Base-by-base conservation (phyloP, 495 filamentous ascomycete genomes). In the Penicillium nucicola region DNA sequence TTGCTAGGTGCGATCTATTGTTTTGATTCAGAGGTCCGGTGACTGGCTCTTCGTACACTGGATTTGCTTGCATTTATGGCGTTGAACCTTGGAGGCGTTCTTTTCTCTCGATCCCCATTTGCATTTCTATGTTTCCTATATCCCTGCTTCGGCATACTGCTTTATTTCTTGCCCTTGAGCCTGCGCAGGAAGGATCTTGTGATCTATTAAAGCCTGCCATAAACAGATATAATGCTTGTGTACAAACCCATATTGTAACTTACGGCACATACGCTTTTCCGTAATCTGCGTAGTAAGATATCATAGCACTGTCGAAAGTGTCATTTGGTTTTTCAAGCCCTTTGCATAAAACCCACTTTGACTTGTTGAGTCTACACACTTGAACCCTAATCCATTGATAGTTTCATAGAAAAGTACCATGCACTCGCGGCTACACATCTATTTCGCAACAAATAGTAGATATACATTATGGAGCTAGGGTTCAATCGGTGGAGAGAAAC, bases 21-120 rank as follows among this genome's bases (percentile, higher is more conserved):
- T 35, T 18, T 31, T 51, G 17, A 39, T 25, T 45, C 39, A 19
- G 30, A 12, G 23, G 30, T 45, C 42, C 30, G 31, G 35, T 33
- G 19, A 42, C 42, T 41, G 14, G 34, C 20, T 49, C 33, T 55
- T 37, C 10, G 18, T 48, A 41, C 36, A 48, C 23, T 50, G 20
- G 44, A 52, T 54, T 54, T 46, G 47, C 41, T 55, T 59, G 58
- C 62, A 60, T 63, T 37, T 23, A 44, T 59, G 60, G 65, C 57
- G 60, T 62, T 60, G 14, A 53, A n/a, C 46, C 31, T 48, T 39
- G 45, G 23, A 15, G 23, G 40, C 33, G 35, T 48, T 54, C 48
- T 30, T 42, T 42, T 41, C 53, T 45, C 44, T 48, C 19, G 33
- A 42, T 46, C 53, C 54, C 49, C 50, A 45, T 52, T 58, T 53